Evolutionary conservation across 768 basidiomycete species (phyloP).

Genomic region (Peribolospora baueri): DNA sequence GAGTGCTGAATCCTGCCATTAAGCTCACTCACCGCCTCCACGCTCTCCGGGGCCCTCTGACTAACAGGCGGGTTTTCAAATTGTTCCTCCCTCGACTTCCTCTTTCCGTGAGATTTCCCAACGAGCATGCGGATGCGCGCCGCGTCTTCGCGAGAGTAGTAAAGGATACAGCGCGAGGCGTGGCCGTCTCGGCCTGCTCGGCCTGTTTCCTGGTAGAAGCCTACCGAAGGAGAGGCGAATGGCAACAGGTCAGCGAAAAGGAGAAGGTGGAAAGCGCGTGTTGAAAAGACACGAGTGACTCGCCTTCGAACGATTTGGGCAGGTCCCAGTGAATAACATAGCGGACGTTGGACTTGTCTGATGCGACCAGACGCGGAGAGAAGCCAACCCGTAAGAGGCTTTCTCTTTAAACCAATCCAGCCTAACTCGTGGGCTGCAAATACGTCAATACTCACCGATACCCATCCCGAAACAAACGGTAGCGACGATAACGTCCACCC

Average conservation of each 20-base stretch:
- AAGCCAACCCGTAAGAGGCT: no score
- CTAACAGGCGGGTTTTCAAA: no score
- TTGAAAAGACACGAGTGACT: neutral
- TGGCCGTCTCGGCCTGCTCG: conserved; percentile 20
- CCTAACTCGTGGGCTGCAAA: no score
- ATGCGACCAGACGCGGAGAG: neutral
- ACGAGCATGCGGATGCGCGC: no score
- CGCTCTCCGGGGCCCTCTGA: no score
- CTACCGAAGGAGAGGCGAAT: neutral
- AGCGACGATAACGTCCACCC: conserved; percentile 7
- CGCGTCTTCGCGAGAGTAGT: no score
- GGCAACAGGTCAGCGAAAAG: neutral
- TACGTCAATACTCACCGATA: no score
- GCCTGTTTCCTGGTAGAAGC: conserved; percentile 21
- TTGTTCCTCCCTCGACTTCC: no score
- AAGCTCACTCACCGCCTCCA: no score
- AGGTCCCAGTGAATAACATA: conserved; percentile 21
- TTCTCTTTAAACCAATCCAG: no score
- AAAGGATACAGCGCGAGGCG: neutral
- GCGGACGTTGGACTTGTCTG: conserved; percentile 20
- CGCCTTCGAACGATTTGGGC: conserved; percentile 20
- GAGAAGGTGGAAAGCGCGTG: neutral
- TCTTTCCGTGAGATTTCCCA: no score
- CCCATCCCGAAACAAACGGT: neutral
- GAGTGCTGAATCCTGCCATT: no score